Base-by-base conservation (phyloP, 176 grass and related monocot species). In the Tuctoria greenei region DNA sequence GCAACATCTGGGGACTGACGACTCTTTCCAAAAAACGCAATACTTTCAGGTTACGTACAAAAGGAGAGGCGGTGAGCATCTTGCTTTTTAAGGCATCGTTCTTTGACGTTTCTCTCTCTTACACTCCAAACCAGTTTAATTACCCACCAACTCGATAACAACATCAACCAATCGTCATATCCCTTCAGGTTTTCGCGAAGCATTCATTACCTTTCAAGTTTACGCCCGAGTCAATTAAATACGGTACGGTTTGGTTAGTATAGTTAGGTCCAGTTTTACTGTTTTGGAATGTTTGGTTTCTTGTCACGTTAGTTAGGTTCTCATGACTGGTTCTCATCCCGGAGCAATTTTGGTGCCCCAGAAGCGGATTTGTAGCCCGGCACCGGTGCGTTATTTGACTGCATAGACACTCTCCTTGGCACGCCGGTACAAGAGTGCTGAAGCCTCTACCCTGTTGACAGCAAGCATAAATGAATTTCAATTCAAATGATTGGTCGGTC, bases 391-490 rank as follows among this genome's bases (percentile, higher is more conserved):
- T 75, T 84, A 88, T 79, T 84, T 87, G 80, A 99, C 92, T 23
- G 84, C 64, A 78, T 90, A 99, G 71, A 95, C 89, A 1, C 73
- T 64, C 78, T 99, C 95, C 34, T 82, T 90, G 47, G 89, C 95
- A 0, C 85, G 91, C 42, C 92, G 79, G 66, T 95, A 99, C 56
- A 99, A 31, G 34, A 99, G 89, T 38, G 95, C 83, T 58, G 95
- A 99, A 57, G 95, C 95, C 76, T 99, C 95, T 45, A 95, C 92
- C 95, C 95, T 99, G 92, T 95, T 82, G 51, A 83, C 72, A 35
- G 73, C 27, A 91, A 65, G 54, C 71, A 87, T 35, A 43, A 43
- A 54, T 40, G 58, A 70, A 56, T 78, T 78, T 69, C 60, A 71
- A 77, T 83, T 61, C 66, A 88, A 68, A 64, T 62, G 68, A 73